Evolutionary conservation across 768 basidiomycete species (phyloP), one percentile per base, ranked within the genome.

Genomic region (Kwoniella sp.): DNA sequence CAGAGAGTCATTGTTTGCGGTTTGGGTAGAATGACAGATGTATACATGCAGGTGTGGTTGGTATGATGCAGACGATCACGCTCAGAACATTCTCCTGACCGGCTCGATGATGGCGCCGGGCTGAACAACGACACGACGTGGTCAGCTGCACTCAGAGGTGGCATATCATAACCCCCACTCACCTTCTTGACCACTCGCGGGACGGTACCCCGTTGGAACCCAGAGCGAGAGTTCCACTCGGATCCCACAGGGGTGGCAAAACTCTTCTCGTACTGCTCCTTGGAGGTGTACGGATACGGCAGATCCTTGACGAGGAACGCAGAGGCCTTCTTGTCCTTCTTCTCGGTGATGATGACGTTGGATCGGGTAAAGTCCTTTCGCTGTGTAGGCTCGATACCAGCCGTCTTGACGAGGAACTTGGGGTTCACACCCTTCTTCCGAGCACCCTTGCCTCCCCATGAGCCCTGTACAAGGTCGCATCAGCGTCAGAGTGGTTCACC

Each of bases 301-400:
- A 99, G 75, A 70, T 98, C 92, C 73, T 87, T 87, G 48, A 90
- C 83, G 54, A 84, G 79, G 72, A 92, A 96, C 75, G 89, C 88
- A 14, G 83, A 77, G 0, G 88, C 91, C 72, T 95, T 95, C 77
- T 89, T 89, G 77, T 98, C 93, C 53, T 84, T 84, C 75, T 86
- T 89, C 75, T 99, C 93, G 1, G 89, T 90, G 65, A 99, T 88
- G 77, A 99, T 95, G 67, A 98, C 82, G 70, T 95, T 85, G 10
- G 84, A 80, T 67, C 89, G 89, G 56, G 79, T 79, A 65, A 84
- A 85, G 73, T 99, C 95, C 12, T 86, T 84, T 37, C 95, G 88
- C 42, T 83, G 77, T 15, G 79, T 78, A 0, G 88, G 86, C 58
- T 85, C 83, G 59, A 96, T 78, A 14, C 93, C 92, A 0, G 88